Evolutionary conservation across 2,329 filamentous ascomycete genomes (phyloP).

Genomic region (Daldinia sp.): DNA sequence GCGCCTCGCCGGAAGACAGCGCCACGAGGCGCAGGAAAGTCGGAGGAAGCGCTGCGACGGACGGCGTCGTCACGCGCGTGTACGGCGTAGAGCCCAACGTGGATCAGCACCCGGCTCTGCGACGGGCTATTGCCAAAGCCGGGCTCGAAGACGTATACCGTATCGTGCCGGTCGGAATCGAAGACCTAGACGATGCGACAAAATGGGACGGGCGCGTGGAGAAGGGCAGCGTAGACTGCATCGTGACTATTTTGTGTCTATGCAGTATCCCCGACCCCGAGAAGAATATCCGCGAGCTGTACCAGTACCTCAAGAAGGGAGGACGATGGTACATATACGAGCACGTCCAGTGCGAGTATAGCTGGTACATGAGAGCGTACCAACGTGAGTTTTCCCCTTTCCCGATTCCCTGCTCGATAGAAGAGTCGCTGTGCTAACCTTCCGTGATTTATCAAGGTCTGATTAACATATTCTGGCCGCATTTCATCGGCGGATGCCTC

Average conservation of each 20-base stretch:
- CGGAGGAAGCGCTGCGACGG: neutral
- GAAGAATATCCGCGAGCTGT: conserved; percentile 62
- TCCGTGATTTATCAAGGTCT: conserved; percentile 50
- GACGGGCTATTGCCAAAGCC: conserved; percentile 56
- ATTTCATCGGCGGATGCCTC: conserved; percentile 60
- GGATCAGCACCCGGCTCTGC: conserved; percentile 59
- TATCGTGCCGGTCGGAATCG: conserved; percentile 69
- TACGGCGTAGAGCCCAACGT: conserved; percentile 72
- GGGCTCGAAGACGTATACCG: conserved; percentile 67
- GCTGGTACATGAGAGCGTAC: conserved; percentile 55
- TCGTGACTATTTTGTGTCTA: conserved; percentile 68
- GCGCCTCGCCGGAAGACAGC: neutral
- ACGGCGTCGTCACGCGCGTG: conserved; percentile 53
- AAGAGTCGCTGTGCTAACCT: neutral
- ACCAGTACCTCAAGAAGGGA: conserved; percentile 66
- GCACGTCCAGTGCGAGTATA: conserved; percentile 58
- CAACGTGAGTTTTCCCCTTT: conserved; percentile 55
- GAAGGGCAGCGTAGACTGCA: conserved; percentile 63
- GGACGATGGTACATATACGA: conserved; percentile 71
- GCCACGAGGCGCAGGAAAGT: conserved; percentile 7
- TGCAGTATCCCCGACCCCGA: conserved; percentile 70
- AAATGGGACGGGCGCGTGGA: conserved; percentile 58
- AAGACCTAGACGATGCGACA: conserved; percentile 57
- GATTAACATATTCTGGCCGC: conserved; percentile 62
- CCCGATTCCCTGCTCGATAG: neutral